Conservation (phyloP, 441 rosid genomes). For the Erodium texanum region DNA sequence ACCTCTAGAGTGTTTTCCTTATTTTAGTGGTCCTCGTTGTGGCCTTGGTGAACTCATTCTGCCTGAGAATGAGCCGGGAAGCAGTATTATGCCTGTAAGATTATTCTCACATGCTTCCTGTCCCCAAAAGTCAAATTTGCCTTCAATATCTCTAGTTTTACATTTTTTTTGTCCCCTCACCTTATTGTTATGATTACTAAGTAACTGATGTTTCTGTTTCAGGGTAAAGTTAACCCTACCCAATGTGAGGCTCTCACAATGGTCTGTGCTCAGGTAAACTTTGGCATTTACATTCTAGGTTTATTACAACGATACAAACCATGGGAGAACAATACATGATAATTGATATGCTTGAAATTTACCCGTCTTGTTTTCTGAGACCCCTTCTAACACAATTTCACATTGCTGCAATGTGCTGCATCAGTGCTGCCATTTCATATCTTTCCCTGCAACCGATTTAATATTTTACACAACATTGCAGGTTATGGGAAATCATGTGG, state of each 20-base stretch:
- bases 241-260: slow-evolving; percentile 96
- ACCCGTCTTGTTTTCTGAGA: neutral
- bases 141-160: neutral
- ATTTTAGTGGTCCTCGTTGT: slow-evolving; percentile 82
- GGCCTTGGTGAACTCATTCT: slow-evolving; percentile 98
- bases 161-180: neutral
- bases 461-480: slow-evolving; percentile 21
- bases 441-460: neutral
- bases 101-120: slow-evolving; percentile 4
- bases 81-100: slow-evolving; percentile 93
- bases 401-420: neutral
- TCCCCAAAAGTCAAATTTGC: neutral
- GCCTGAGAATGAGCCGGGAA: slow-evolving; percentile 98
- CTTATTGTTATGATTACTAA: slow-evolving; percentile 6
- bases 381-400: neutral
- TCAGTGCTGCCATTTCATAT: neutral
- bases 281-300: slow-evolving; percentile 7
- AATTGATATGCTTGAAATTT: neutral
- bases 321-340: slow-evolving; percentile 3
- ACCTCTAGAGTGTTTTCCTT: slow-evolving; percentile 22
- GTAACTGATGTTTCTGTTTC: slow-evolving; percentile 23
- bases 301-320: slow-evolving; percentile 12
- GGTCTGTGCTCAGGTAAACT: slow-evolving; percentile 90
- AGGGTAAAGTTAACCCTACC: slow-evolving; percentile 98
- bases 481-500: slow-evolving; percentile 97